These are phyloP conservation scores for Anisodus tanguticus DNA, from an alignment of 257 asterid species.

Conservation along the genomic window DNA sequence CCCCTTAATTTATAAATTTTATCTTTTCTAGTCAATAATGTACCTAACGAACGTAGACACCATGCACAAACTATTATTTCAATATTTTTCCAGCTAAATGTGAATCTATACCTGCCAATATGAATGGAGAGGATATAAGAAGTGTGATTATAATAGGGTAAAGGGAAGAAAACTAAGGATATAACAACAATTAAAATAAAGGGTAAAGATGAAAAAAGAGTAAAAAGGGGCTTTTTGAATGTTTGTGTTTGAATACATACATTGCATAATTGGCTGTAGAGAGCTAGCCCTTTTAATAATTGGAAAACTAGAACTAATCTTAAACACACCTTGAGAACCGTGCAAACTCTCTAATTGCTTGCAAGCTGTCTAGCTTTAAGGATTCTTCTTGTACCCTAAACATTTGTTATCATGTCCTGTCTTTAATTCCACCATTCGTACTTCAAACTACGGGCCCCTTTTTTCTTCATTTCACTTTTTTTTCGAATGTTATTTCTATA, in stretches of 20 bases:
- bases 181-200: background rate
- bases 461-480: slow-evolving; percentile 19
- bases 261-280: slow-evolving; percentile 34
- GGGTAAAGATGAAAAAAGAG: slow-evolving; percentile 29
- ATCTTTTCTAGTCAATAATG: slow-evolving; percentile 3
- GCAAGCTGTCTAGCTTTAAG: slow-evolving; percentile 78
- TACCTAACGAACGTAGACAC: background rate
- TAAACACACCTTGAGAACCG: slow-evolving; percentile 2
- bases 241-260: slow-evolving; percentile 45
- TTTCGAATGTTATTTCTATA: background rate
- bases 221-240: slow-evolving; percentile 43
- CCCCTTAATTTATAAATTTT: background rate
- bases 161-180: background rate
- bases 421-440: slow-evolving; percentile 40
- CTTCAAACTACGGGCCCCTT: slow-evolving; percentile 60
- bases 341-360: slow-evolving; percentile 36
- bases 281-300: background rate
- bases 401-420: background rate
- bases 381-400: slow-evolving; percentile 53
- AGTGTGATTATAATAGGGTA: slow-evolving; percentile 5
- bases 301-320: background rate
- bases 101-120: background rate
- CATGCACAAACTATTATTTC: too few relatives aligned
- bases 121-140: background rate
- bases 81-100: background rate